Conservation (phyloP, 2,329 filamentous ascomycete species). For the Monosporascus sp. region DNA sequence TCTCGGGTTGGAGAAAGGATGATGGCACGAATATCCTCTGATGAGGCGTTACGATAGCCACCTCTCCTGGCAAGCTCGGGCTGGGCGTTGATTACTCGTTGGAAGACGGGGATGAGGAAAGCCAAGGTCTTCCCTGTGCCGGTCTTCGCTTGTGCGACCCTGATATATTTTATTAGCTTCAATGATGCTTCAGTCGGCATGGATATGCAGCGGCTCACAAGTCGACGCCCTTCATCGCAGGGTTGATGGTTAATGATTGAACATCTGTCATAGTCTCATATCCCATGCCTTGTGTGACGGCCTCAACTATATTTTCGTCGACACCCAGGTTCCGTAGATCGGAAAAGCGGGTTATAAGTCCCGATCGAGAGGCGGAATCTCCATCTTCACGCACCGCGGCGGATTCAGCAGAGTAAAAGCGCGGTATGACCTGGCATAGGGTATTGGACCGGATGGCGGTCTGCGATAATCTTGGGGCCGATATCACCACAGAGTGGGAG, state of each 20-base stretch:
- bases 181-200: background rate
- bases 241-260: conserved; percentile 75
- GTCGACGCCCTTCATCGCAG: conserved; percentile 74
- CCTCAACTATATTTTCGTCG: conserved; percentile 57
- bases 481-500: conserved; percentile 8
- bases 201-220: conserved; percentile 51
- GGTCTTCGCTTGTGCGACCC: conserved; percentile 90
- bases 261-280: conserved; percentile 90
- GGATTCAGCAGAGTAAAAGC: conserved; percentile 18
- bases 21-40: conserved; percentile 61
- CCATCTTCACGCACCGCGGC: conserved; percentile 12
- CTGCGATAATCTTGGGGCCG: conserved; percentile 7
- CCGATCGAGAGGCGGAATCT: conserved; percentile 11
- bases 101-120: conserved; percentile 81
- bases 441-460: conserved; percentile 6
- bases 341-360: conserved; percentile 34
- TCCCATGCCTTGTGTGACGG: conserved; percentile 66
- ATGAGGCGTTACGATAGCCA: conserved; percentile 30
- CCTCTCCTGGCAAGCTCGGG: conserved; percentile 50
- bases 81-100: conserved; percentile 66
- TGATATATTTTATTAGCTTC: conserved; percentile 27
- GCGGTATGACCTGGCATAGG: conserved; percentile 11
- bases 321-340: conserved; percentile 47
- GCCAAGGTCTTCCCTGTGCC: conserved; percentile 96
- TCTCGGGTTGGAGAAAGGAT: conserved; percentile 77